Conservation (phyloP, 768 basidiomycete species). For the Epithele typhae region DNA sequence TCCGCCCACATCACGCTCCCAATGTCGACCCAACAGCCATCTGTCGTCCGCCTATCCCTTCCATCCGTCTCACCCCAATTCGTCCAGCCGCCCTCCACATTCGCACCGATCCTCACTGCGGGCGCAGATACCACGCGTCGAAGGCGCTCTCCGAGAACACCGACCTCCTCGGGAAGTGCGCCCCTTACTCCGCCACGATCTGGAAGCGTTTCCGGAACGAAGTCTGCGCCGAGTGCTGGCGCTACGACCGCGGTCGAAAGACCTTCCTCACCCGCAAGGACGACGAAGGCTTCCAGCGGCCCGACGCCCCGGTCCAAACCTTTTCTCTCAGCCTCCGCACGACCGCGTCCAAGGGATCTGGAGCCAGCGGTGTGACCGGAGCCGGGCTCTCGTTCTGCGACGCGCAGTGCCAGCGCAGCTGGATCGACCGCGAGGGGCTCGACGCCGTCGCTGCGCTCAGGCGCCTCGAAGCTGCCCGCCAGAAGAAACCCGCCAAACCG, state of each 20-base stretch:
- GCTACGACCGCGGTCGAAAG: slow-evolving; percentile 43
- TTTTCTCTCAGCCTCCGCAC: not conserved
- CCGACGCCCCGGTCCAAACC: not conserved
- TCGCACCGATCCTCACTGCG: slow-evolving; percentile 14
- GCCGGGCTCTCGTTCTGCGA: slow-evolving; percentile 57
- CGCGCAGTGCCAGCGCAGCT: slow-evolving; percentile 40
- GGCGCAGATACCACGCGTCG: slow-evolving; percentile 22
- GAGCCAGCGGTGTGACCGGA: not conserved
- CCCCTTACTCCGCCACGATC: slow-evolving; percentile 55
- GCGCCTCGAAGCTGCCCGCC: slow-evolving; percentile 19
- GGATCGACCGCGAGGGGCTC: slow-evolving; percentile 30
- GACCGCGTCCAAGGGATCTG: not conserved
- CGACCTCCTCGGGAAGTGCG: slow-evolving; percentile 22
- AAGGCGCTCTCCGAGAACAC: slow-evolving; percentile 10
- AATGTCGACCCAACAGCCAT: not conserved
- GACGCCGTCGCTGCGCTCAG: slow-evolving; percentile 15
- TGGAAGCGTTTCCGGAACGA: slow-evolving; percentile 62
- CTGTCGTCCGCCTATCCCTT: not conserved
- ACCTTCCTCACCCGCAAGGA: slow-evolving; percentile 23
- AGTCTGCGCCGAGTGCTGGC: slow-evolving; percentile 63
- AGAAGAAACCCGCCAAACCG: slow-evolving; percentile 15
- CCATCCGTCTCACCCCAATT: not conserved
- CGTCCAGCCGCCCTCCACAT: slow-evolving; percentile 1
- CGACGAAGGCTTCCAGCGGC: slow-evolving; percentile 15
- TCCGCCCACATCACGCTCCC: not conserved